Conservation (phyloP, 305 asterid species). For the Nicotiana rustica region DNA sequence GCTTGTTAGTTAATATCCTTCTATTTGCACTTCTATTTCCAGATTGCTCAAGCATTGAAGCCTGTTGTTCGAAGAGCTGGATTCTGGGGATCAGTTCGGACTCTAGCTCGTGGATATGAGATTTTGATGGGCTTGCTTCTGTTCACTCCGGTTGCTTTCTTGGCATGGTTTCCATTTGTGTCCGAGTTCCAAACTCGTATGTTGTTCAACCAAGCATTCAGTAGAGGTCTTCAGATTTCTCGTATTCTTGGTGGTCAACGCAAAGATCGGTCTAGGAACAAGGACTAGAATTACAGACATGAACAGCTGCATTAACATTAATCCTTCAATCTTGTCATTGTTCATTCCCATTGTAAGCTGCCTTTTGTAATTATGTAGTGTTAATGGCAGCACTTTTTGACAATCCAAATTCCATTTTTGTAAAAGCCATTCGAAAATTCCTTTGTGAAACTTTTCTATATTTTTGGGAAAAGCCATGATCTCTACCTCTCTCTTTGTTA, state of each 20-base stretch:
- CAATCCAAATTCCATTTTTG: not conserved
- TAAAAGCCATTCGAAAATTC: not conserved
- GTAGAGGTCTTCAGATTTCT: slow-evolving; percentile 94
- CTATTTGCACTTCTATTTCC: slow-evolving; percentile 20
- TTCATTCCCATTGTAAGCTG: slow-evolving; percentile 35
- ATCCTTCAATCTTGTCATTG: not conserved
- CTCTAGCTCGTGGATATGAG: slow-evolving; percentile 89
- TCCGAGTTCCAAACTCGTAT: slow-evolving; percentile 92
- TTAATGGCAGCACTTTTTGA: slow-evolving; percentile 21
- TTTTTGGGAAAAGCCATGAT: not conserved
- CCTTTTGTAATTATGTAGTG: slow-evolving; percentile 30
- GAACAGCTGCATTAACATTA: not conserved
- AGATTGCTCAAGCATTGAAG: slow-evolving; percentile 95
- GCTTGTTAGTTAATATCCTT: not conserved
- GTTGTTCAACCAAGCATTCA: slow-evolving; percentile 96
- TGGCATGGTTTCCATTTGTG: slow-evolving; percentile 93
- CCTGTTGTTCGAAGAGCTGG: slow-evolving; percentile 69
- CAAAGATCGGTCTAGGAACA: slow-evolving; percentile 78
- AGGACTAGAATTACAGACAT: slow-evolving; percentile 54
- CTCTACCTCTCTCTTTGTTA: too few species aligned
- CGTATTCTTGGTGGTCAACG: slow-evolving; percentile 94
- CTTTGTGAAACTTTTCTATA: not conserved
- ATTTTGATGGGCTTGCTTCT: slow-evolving; percentile 83
- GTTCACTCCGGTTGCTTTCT: slow-evolving; percentile 87
- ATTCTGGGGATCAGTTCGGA: slow-evolving; percentile 86